These are phyloP conservation scores for Chaetomium olivaceum DNA, from an alignment of 2,329 filamentous ascomycete species.

Conservation along the genomic window DNA sequence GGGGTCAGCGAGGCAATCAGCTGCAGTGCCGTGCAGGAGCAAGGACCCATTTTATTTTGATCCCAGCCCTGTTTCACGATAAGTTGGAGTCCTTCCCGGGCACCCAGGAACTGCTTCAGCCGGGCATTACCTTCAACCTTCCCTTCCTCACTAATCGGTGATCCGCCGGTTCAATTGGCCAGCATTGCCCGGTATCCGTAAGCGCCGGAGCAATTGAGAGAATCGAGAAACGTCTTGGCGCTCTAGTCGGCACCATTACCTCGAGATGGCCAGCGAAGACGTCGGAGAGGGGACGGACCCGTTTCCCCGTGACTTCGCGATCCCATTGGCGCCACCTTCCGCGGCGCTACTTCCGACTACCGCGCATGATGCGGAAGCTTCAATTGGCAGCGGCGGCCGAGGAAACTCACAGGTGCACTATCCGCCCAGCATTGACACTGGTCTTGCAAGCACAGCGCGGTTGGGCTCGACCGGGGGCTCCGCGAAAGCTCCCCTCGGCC, in stretches of 20 bases:
- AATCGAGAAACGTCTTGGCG: not conserved
- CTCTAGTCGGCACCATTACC: not conserved
- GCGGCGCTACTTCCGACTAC: not conserved
- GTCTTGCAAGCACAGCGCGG: not conserved
- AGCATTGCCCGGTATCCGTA: not conserved
- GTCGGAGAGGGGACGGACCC: not conserved
- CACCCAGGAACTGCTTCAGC: not conserved
- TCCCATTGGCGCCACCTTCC: not conserved
- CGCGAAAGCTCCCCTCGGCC: not conserved
- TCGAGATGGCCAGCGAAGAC: not conserved
- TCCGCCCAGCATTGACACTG: slow-evolving; percentile 11
- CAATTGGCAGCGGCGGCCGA: not conserved
- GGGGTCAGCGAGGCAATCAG: not conserved
- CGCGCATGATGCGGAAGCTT: not conserved
- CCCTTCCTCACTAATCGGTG: not conserved
- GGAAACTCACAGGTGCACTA: slow-evolving; percentile 19
- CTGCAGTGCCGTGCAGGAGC: not conserved
- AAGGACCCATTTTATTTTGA: not conserved
- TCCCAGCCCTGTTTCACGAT: not conserved
- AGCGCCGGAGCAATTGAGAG: not conserved
- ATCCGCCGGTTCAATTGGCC: not conserved
- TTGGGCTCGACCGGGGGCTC: not conserved
- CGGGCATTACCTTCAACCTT: not conserved
- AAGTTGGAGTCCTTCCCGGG: not conserved
- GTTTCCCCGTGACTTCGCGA: slow-evolving; percentile 12